Conservation (phyloP, 352 stramenopile species). For the Globisporangium spinosum region DNA sequence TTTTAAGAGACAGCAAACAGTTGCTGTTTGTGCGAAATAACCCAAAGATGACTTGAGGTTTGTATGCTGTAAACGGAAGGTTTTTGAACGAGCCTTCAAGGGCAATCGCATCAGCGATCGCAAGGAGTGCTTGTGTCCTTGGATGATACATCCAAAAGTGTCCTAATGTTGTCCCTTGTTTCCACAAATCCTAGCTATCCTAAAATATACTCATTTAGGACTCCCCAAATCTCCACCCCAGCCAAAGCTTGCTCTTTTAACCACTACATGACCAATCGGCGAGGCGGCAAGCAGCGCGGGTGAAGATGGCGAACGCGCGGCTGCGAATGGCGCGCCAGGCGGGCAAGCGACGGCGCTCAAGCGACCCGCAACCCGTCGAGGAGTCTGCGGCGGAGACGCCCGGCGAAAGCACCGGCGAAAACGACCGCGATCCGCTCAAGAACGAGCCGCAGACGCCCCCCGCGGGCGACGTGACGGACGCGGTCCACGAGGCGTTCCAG, state of each 20-base stretch:
- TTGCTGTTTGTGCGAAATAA: too few species aligned
- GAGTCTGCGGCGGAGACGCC: constrained; percentile 24
- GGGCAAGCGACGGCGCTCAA: constrained; percentile 25
- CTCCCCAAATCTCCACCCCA: neutral
- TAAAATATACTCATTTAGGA: neutral
- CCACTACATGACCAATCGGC: neutral
- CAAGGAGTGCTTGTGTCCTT: too few species aligned
- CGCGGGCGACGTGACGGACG: neutral
- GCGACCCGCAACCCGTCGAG: constrained; percentile 19
- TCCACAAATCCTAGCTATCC: too few species aligned
- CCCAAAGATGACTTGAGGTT: too few species aligned
- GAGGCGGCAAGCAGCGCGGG: neutral
- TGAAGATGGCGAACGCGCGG: constrained; percentile 68
- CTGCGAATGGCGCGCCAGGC: constrained; percentile 53
- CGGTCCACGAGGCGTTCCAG: constrained; percentile 30
- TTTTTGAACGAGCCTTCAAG: too few species aligned
- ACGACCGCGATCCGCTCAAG: constrained; percentile 16
- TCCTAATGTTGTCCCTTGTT: too few species aligned
- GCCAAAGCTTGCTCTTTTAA: neutral
- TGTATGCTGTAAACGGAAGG: too few species aligned
- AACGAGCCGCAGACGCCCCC: constrained; percentile 14
- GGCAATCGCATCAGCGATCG: too few species aligned
- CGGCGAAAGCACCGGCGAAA: constrained; percentile 12
- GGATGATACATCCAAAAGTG: too few species aligned
- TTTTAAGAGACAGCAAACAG: too few species aligned